Conservation (phyloP, 148 eudicot genomes). For the Rhododendron vialii region DNA sequence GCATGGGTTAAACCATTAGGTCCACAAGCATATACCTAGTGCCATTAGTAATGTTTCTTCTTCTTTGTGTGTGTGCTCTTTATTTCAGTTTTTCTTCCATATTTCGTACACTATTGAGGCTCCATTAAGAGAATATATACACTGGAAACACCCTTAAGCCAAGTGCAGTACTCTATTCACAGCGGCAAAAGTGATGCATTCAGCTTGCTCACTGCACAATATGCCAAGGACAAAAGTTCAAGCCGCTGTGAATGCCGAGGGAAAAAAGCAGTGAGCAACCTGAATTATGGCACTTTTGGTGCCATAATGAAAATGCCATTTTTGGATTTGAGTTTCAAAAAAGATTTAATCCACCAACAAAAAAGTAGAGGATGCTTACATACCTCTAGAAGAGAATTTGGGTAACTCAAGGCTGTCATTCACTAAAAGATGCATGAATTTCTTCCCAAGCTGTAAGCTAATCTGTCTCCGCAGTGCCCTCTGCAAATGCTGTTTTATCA, state of each 20-base stretch:
- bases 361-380: neutral
- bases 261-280: neutral
- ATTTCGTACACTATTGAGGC: neutral
- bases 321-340: neutral
- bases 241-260: neutral
- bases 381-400: constrained; percentile 57
- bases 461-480: constrained; percentile 55
- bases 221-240: neutral
- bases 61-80: neutral
- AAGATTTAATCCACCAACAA: neutral
- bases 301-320: neutral
- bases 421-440: constrained; percentile 49
- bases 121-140: neutral
- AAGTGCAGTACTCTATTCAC: neutral
- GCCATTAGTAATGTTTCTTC: neutral
- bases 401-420: constrained; percentile 53
- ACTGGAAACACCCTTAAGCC: neutral
- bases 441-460: constrained; percentile 49
- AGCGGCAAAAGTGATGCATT: neutral
- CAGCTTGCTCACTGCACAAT: constrained; percentile 2
- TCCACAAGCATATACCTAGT: neutral
- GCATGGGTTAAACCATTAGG: neutral
- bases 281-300: neutral
- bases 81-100: neutral
- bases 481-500: constrained; percentile 22